phyloP scores from a whole-genome alignment of 352 stramenopile genomes.

The Phytophthora hibernalis region DNA sequence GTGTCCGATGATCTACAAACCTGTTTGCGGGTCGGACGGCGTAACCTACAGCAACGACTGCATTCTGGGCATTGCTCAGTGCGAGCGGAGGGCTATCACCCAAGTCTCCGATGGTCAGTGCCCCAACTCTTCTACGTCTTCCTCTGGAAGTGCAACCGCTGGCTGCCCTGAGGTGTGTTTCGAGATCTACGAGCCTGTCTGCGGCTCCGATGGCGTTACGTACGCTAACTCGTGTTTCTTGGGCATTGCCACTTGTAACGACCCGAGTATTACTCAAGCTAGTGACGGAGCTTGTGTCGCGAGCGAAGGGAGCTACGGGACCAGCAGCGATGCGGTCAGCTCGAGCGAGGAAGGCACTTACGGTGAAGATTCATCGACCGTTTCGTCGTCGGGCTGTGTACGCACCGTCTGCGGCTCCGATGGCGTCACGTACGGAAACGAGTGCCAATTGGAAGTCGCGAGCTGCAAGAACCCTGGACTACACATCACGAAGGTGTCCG shows the following conservation, averaged over 20 bases:
- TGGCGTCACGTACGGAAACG: conserved; percentile 44
- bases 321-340: background rate
- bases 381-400: conserved; percentile 26
- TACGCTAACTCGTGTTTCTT: conserved; percentile 25
- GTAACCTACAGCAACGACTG: conserved; percentile 64
- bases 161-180: conserved; percentile 15
- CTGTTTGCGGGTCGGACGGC: conserved; percentile 63
- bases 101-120: conserved; percentile 34
- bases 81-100: conserved; percentile 28
- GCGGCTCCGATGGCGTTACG: conserved; percentile 19
- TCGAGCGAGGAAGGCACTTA: conserved; percentile 17
- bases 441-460: conserved; percentile 33
- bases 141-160: conserved; percentile 16
- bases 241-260: conserved; percentile 41
- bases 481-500: conserved; percentile 11
- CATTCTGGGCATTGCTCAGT: conserved; percentile 36
- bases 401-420: conserved; percentile 45
- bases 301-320: conserved; percentile 11
- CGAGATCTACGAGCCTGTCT: conserved; percentile 22
- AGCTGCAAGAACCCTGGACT: conserved; percentile 31
- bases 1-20: conserved; percentile 44
- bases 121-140: conserved; percentile 1
- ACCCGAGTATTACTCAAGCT: conserved; percentile 35
- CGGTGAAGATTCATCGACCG: background rate
- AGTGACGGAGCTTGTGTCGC: conserved; percentile 42